These are phyloP conservation scores for Filosporella fistucella DNA, from an alignment of 495 filamentous ascomycete genomes.

Conservation along the genomic window DNA sequence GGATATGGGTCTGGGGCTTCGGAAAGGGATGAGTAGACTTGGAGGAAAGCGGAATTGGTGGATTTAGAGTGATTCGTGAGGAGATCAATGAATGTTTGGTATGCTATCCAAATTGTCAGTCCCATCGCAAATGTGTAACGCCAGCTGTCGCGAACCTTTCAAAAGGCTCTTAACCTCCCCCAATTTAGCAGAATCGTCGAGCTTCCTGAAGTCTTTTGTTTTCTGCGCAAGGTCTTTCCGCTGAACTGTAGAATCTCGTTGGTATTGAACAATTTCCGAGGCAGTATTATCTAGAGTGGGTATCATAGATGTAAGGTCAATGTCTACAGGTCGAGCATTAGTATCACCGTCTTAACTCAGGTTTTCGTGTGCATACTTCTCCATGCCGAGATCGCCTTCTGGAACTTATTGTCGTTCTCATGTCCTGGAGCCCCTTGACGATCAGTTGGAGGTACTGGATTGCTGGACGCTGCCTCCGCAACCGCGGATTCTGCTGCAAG, in stretches of 20 bases:
- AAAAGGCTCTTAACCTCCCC: constrained; percentile 82
- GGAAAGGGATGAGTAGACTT: constrained; percentile 86
- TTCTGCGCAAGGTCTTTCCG: constrained; percentile 96
- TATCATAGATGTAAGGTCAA: constrained; percentile 82
- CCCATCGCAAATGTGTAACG: not conserved
- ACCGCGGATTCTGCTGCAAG: constrained; percentile 17
- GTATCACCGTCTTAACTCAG: constrained; percentile 3
- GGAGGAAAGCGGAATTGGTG: constrained; percentile 85
- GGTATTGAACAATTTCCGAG: constrained; percentile 86
- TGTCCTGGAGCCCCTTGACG: constrained; percentile 4
- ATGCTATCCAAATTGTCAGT: constrained; percentile 51
- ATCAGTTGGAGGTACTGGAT: not conserved
- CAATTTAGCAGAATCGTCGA: constrained; percentile 87
- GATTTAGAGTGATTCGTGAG: constrained; percentile 91
- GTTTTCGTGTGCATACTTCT: constrained; percentile 58
- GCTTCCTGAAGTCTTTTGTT: constrained; percentile 95
- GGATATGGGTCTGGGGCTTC: constrained; percentile 97
- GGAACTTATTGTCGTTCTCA: constrained; percentile 83
- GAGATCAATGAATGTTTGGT: constrained; percentile 95
- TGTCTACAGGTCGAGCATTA: constrained; percentile 58
- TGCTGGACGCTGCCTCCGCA: constrained; percentile 4
- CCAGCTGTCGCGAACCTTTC: constrained; percentile 55
- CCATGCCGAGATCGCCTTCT: constrained; percentile 93
- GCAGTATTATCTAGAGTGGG: constrained; percentile 87
- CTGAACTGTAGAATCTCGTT: constrained; percentile 88